These are phyloP conservation scores for Biscogniauxia marginata DNA, from an alignment of 2,329 filamentous ascomycete genomes.

Conservation along the genomic window DNA sequence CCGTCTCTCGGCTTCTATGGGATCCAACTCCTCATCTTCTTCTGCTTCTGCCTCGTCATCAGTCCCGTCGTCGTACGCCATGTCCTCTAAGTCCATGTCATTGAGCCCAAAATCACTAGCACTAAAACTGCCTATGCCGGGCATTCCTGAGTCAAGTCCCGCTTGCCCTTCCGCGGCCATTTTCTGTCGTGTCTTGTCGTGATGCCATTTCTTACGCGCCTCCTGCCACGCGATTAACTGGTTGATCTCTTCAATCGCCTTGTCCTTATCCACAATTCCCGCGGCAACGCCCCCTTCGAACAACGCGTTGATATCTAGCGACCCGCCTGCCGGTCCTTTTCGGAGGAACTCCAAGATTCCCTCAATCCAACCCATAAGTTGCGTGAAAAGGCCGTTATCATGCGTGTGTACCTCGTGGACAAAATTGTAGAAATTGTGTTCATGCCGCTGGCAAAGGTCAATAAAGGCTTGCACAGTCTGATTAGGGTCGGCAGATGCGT, in stretches of 20 bases:
- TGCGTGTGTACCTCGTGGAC: conserved; percentile 97
- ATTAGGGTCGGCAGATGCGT: conserved; percentile 92
- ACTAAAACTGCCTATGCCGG: conserved; percentile 61
- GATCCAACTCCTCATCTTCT: conserved; percentile 76
- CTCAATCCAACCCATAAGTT: conserved; percentile 97
- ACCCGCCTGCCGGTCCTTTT: conserved; percentile 80
- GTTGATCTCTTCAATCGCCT: conserved; percentile 78
- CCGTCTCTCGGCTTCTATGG: conserved; percentile 82
- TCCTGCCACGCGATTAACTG: conserved; percentile 90
- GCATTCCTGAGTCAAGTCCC: conserved; percentile 47
- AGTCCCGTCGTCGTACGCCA: conserved; percentile 73
- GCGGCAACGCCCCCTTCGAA: conserved; percentile 76
- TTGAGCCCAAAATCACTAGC: conserved; percentile 88
- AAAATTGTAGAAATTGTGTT: conserved; percentile 98
- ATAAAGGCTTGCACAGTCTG: conserved; percentile 98
- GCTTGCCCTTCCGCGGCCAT: conserved; percentile 82
- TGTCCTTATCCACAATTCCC: conserved; percentile 66
- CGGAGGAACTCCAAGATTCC: conserved; percentile 91
- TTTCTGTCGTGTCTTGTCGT: conserved; percentile 96
- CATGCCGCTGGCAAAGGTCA: conserved; percentile 89
- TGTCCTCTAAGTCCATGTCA: conserved; percentile 80
- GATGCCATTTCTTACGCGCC: conserved; percentile 94
- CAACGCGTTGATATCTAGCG: conserved; percentile 89
- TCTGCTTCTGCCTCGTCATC: conserved; percentile 68
- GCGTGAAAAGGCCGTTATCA: conserved; percentile 93